Evolutionary conservation across 257 asterid genomes (phyloP).

Genomic region (Fraxinus excelsior): DNA sequence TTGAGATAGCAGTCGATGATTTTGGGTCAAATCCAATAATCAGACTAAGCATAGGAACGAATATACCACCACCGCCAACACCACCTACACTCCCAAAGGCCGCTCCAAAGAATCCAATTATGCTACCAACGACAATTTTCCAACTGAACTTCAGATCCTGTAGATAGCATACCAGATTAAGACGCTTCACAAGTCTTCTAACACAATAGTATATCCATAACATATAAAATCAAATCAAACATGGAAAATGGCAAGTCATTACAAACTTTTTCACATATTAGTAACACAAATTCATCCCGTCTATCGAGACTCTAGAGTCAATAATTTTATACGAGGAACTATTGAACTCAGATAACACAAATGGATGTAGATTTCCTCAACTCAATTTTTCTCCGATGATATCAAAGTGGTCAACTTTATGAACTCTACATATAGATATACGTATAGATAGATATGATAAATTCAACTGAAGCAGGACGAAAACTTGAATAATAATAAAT

Average conservation of each 20-base stretch:
- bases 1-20: slow-evolving; percentile 93
- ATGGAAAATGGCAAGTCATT: not conserved
- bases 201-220: not conserved
- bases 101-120: slow-evolving; percentile 93
- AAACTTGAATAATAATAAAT: no score
- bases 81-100: slow-evolving; percentile 99
- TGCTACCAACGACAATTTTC: slow-evolving; percentile 68
- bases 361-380: not conserved
- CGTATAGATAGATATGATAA: not conserved
- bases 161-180: slow-evolving; percentile 16
- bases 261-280: slow-evolving; percentile 14
- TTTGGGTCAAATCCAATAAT: slow-evolving; percentile 89
- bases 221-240: not conserved
- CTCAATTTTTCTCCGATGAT: not conserved
- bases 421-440: not conserved
- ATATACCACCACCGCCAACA: slow-evolving; percentile 98
- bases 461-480: not conserved
- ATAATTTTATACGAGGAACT: not conserved
- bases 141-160: slow-evolving; percentile 83
- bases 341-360: no score
- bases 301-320: not conserved
- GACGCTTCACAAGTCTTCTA: not conserved
- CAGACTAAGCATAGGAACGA: slow-evolving; percentile 92
- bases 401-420: not conserved
- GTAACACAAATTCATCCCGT: not conserved